A percentile compares a stretch with the other conserved stretches of the same genome.
phyloP scores from a whole-genome alignment of 2,329 filamentous ascomycete genomes.

The Scolecobasidium constrictum region DNA sequence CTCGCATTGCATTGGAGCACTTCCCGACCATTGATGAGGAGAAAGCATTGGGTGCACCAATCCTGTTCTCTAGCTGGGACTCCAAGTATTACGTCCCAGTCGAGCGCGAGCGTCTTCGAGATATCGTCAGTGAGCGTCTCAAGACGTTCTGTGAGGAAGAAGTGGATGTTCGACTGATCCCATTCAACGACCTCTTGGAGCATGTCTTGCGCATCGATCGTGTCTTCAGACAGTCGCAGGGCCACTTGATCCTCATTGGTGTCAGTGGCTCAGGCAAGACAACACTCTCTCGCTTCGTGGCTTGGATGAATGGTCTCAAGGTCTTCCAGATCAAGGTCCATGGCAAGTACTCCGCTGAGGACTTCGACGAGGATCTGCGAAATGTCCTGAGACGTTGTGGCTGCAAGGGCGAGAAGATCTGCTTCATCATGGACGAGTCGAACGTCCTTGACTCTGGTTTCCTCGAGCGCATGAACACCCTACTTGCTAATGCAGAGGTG shows the following conservation, averaged over 20 bases:
- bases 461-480: slow-evolving; percentile 97
- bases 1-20: slow-evolving; percentile 74
- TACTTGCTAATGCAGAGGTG: slow-evolving; percentile 98
- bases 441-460: slow-evolving; percentile 98
- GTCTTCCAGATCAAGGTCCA: slow-evolving; percentile 99
- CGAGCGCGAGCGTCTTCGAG: slow-evolving; percentile 84
- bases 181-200: slow-evolving; percentile 99
- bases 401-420: slow-evolving; percentile 98
- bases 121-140: slow-evolving; percentile 93
- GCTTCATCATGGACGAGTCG: slow-evolving; percentile 99
- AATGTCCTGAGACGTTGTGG: slow-evolving; percentile 88
- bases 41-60: slow-evolving; percentile 80
- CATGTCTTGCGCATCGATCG: slow-evolving; percentile 97
- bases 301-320: slow-evolving; percentile 99
- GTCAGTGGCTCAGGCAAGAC: slow-evolving; percentile 99
- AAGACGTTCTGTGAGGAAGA: slow-evolving; percentile 99
- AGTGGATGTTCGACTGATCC: slow-evolving; percentile 91
- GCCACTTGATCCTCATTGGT: slow-evolving; percentile 95
- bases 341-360: slow-evolving; percentile 93
- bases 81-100: slow-evolving; percentile 98
- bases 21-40: slow-evolving; percentile 94
- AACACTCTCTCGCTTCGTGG: slow-evolving; percentile 92
- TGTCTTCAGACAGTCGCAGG: slow-evolving; percentile 96
- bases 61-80: slow-evolving; percentile 98
- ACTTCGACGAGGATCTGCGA: slow-evolving; percentile 95